Evolutionary conservation across 2,329 filamentous ascomycete species (phyloP).

Genomic region (Colletotrichum sp.): DNA sequence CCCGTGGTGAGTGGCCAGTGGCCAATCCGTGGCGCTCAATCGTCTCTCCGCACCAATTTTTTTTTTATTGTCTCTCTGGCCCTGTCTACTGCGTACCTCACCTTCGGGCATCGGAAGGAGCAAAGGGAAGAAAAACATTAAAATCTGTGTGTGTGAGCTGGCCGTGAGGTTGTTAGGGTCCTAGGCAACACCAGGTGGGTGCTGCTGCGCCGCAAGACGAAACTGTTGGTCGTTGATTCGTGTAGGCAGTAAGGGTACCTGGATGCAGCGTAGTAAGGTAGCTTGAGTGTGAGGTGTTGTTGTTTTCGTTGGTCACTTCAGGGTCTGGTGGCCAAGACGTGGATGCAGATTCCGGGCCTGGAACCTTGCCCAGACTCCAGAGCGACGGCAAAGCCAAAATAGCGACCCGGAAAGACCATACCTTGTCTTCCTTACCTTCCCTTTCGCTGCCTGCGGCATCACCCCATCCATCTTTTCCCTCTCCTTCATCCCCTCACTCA

Average conservation of each 20-base stretch:
- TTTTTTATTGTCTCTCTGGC: not conserved
- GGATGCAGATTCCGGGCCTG: not conserved
- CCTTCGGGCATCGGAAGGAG: not conserved
- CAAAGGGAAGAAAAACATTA: not conserved
- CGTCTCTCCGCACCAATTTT: not conserved
- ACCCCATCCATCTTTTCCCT: not conserved
- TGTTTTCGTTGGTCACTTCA: not conserved
- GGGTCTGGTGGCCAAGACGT: not conserved
- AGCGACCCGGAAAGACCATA: not conserved
- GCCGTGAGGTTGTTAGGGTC: not conserved
- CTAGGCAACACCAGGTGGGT: not conserved
- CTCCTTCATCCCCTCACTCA: not conserved
- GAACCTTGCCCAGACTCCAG: not conserved
- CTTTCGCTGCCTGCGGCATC: constrained; percentile 1
- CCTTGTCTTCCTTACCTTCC: not conserved
- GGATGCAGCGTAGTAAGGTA: not conserved
- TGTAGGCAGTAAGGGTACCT: not conserved
- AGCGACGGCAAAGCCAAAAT: not conserved
- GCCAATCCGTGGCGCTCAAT: not conserved
- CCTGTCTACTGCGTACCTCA: not conserved
- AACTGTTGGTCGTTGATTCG: not conserved
- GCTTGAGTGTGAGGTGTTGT: not conserved
- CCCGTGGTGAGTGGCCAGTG: not conserved
- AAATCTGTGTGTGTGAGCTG: not conserved
- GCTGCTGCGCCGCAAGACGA: not conserved